Percentiles rank a stretch among this genome's conserved stretches.
Conservation (phyloP, 2,329 filamentous ascomycete genomes). For the Cytospora leucostoma region DNA sequence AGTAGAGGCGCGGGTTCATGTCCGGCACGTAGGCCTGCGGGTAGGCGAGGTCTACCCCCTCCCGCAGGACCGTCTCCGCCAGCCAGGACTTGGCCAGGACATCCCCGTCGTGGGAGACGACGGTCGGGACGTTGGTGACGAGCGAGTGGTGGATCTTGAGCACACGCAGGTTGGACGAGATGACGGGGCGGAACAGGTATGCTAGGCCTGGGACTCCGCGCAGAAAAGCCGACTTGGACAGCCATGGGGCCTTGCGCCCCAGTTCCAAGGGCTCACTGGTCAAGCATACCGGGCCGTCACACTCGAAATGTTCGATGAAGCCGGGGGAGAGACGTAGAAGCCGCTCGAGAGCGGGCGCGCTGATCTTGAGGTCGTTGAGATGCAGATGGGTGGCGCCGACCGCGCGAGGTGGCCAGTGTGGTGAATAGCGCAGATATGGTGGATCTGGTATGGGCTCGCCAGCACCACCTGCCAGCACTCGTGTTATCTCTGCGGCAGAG, state of each 20-base stretch:
- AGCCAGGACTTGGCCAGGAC: conserved; percentile 41
- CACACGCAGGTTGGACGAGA: conserved; percentile 54
- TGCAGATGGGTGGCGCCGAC: conserved; percentile 55
- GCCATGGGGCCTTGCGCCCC: conserved; percentile 32
- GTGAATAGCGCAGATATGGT: conserved; percentile 7
- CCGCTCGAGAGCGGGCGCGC: conserved; percentile 44
- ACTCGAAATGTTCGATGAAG: conserved; percentile 55
- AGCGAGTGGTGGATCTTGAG: conserved; percentile 62
- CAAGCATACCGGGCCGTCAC: conserved; percentile 41
- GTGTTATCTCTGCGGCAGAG: conserved; percentile 14
- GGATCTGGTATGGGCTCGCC: conserved; percentile 13
- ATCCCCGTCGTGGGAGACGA: conserved; percentile 43
- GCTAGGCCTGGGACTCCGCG: conserved; percentile 48
- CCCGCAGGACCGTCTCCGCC: conserved; percentile 48
- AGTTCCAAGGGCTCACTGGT: conserved; percentile 32
- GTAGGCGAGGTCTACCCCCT: conserved; percentile 48
- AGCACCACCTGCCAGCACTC: conserved; percentile 18
- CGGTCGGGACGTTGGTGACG: conserved; percentile 55
- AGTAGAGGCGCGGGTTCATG: conserved; percentile 56
- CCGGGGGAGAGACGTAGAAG: conserved; percentile 48
- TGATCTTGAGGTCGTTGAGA: conserved; percentile 53
- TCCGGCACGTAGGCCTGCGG: conserved; percentile 54
- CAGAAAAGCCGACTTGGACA: conserved; percentile 37
- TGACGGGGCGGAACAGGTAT: conserved; percentile 53
- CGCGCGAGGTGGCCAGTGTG: conserved; percentile 18